Conservation (phyloP, 306 rosid genomes). For the Castanospermum australe region DNA sequence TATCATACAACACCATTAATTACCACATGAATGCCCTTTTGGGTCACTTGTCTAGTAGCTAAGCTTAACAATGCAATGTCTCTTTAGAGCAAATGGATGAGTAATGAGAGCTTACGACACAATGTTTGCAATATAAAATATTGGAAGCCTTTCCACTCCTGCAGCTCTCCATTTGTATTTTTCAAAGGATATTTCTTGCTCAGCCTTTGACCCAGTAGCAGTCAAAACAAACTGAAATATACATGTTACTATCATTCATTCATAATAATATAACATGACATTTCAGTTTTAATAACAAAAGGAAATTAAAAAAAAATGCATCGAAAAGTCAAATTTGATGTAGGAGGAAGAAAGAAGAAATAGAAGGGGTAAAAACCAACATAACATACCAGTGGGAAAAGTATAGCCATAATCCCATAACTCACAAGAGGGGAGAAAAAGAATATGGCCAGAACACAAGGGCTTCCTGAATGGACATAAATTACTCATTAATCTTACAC, state of each 20-base stretch:
- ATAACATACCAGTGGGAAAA: constrained; percentile 76
- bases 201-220: constrained; percentile 77
- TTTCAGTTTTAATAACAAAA: constrained; percentile 1
- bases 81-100: constrained; percentile 18
- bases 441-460: constrained; percentile 81
- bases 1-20: not conserved
- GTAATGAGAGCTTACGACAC: constrained; percentile 66
- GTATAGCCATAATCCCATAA: constrained; percentile 87
- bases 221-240: constrained; percentile 87
- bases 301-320: not conserved
- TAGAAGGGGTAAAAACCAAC: not conserved
- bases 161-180: constrained; percentile 60
- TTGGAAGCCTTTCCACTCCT: constrained; percentile 74
- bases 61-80: constrained; percentile 14
- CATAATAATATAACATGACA: constrained; percentile 3
- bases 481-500: constrained; percentile 25
- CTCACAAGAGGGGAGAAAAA: constrained; percentile 87
- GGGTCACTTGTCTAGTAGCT: constrained; percentile 10
- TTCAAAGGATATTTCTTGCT: constrained; percentile 66
- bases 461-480: constrained; percentile 74
- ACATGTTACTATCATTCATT: not conserved
- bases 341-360: constrained; percentile 14
- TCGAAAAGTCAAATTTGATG: not conserved
- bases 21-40: not conserved
- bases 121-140: constrained; percentile 69